phyloP scores from a whole-genome alignment of 129 eudicot species.

The Scalesia atractyloides region DNA sequence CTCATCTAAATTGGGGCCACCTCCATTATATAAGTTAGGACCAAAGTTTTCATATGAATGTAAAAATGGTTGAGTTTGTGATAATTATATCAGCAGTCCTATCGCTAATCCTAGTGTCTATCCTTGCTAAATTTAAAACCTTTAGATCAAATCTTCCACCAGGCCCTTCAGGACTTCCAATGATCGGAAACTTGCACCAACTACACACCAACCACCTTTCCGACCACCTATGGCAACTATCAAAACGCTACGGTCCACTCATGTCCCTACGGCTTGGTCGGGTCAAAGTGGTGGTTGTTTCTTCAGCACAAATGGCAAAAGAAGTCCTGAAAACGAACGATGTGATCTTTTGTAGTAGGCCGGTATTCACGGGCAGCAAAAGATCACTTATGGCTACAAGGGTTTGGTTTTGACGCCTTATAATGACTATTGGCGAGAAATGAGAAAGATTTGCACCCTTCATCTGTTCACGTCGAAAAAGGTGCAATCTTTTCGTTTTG shows the following conservation, averaged over 20 bases:
- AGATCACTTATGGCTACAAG: constrained; percentile 23
- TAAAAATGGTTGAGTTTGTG: not conserved
- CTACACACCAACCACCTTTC: constrained; percentile 23
- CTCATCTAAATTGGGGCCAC: no score
- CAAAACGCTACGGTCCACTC: constrained; percentile 44
- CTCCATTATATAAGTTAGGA: not conserved
- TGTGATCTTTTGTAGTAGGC: constrained; percentile 33
- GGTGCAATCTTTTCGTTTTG: constrained; percentile 38
- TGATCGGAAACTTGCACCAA: constrained; percentile 48
- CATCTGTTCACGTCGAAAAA: constrained; percentile 35
- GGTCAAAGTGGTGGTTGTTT: constrained; percentile 34
- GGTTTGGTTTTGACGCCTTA: constrained; percentile 37
- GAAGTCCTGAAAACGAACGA: constrained; percentile 47
- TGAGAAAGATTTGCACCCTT: constrained; percentile 36
- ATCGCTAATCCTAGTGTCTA: not conserved
- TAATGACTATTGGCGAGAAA: constrained; percentile 38
- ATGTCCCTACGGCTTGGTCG: constrained; percentile 40
- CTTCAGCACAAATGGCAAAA: constrained; percentile 40
- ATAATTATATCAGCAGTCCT: not conserved
- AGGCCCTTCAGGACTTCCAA: constrained; percentile 48
- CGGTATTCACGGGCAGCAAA: constrained; percentile 17
- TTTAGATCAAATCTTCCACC: constrained; percentile 31
- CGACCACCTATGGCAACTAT: constrained; percentile 32
- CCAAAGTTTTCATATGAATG: not conserved
- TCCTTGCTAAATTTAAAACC: constrained; percentile 6